Percentiles rank a stretch among this genome's conserved stretches.
phyloP scores from a whole-genome alignment of 805 yeast genomes.

The Candida nitratophila region DNA sequence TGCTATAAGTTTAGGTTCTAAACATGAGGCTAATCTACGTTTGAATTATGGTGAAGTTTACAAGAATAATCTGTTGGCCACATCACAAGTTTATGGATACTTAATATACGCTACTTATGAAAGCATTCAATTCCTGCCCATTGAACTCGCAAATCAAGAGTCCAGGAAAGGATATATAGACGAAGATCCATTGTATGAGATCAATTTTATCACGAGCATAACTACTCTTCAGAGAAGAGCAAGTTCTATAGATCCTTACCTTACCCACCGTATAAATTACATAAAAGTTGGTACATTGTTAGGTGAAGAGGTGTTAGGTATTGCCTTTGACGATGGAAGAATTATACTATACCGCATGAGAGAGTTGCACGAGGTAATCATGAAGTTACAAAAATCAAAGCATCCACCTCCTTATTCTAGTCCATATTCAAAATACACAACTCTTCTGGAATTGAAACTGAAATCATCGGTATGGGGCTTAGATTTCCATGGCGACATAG shows the following conservation, averaged over 20 bases:
- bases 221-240: constrained; percentile 33
- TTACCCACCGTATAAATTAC: constrained; percentile 52
- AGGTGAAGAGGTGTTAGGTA: constrained; percentile 35
- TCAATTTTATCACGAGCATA: constrained; percentile 35
- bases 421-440: constrained; percentile 9
- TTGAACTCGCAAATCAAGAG: too few relatives aligned
- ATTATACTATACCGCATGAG: constrained; percentile 27
- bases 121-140: constrained; percentile 27
- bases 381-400: too few relatives aligned
- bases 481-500: constrained; percentile 33
- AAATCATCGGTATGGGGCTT: constrained; percentile 57
- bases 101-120: constrained; percentile 27
- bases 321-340: constrained; percentile 51
- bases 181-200: constrained; percentile 17
- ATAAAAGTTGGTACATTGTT: constrained; percentile 32
- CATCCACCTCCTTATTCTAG: too few relatives aligned
- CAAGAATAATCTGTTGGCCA: constrained; percentile 31
- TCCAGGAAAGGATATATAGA: constrained; percentile 22
- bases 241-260: constrained; percentile 38
- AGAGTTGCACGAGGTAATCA: background rate
- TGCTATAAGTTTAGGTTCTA: constrained; percentile 12
- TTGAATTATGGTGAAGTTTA: constrained; percentile 25
- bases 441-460: constrained; percentile 13
- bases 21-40: constrained; percentile 14
- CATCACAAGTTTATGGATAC: background rate